Evolutionary conservation across 176 grass and related monocot genomes (phyloP).

Genomic region (Themeda triandra): DNA sequence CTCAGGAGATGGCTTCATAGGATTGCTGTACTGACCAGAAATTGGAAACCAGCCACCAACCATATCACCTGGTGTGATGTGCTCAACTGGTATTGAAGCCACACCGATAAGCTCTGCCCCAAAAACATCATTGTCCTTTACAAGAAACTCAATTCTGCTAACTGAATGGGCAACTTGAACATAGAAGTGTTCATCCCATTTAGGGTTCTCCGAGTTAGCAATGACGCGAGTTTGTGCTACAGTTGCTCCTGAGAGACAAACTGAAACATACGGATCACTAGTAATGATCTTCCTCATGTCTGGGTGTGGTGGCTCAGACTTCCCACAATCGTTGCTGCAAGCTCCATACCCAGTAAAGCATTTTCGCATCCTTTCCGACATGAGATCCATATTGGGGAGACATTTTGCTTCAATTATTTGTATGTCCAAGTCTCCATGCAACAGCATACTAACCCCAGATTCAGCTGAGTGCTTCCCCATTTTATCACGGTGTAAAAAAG

Average conservation of each 20-base stretch:
- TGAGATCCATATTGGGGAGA: constrained; percentile 93
- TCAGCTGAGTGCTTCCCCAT: constrained; percentile 54
- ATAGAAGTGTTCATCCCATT: constrained; percentile 94
- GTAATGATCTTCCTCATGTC: constrained; percentile 84
- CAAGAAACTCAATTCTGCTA: constrained; percentile 70
- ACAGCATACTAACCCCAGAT: constrained; percentile 35
- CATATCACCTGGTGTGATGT: constrained; percentile 45
- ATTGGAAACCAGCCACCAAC: constrained; percentile 78
- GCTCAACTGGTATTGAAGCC: constrained; percentile 67
- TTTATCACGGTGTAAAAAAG: constrained; percentile 4
- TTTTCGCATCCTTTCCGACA: constrained; percentile 74
- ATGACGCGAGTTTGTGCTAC: constrained; percentile 91
- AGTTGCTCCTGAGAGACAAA: constrained; percentile 78
- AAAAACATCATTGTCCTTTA: constrained; percentile 92
- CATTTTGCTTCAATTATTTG: constrained; percentile 86
- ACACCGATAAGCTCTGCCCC: constrained; percentile 92
- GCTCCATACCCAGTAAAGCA: constrained; percentile 70
- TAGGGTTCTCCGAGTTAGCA: constrained; percentile 80
- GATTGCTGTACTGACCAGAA: constrained; percentile 43
- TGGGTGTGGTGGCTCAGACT: constrained; percentile 27
- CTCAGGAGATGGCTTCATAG: constrained; percentile 56
- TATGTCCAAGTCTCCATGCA: constrained; percentile 89
- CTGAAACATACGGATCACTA: constrained; percentile 92
- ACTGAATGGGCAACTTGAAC: constrained; percentile 85
- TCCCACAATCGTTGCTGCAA: constrained; percentile 41